Base-by-base conservation (phyloP, 257 asterid species). In the Schizonepeta tenuifolia region DNA sequence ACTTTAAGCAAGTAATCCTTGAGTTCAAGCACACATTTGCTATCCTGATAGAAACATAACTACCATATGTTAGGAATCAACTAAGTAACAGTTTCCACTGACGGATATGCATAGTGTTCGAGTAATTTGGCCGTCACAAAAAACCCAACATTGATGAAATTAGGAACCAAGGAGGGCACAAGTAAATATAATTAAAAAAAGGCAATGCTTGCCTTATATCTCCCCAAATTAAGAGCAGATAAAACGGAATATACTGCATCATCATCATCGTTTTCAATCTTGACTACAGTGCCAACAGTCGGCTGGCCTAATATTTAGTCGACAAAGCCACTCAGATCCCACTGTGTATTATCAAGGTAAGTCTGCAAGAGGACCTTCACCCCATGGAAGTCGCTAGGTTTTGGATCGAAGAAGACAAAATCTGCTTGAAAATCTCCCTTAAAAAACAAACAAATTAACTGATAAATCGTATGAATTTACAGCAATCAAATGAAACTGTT, bases 251-350 rank as follows among this genome's bases (percentile, higher is more conserved):
- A 92, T 46, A 90, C 88, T 47, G 82, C 90, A 59, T 95, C 96
- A 60, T 95, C 99, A 59, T 88, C 97, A 69, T 90, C 96, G 43
- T 79, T 70, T 82, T 89, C 98, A 47, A 95, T 77, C 82, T 95
- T 90, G 73, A 92, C 88, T 61, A 92, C 97, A 65, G 94, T 83
- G 21, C 98, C 96, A 13, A 95, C 98, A 8, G 96, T 90, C 10
- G 96, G 88, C 69, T 95, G 99, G 46, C 83, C 94, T 85, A 92
- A 66, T 84, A 90, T 86, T 80, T 85, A 74, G 83, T 95, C 97
- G 13, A 95, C 97, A 78, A 95, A 88, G 58, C 96, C 87, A 76
- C 96, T 86, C 71, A 95, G 77, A 83, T 92, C 98, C 99, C 98
- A 95, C 54, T 81, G 72, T 78, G 78, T 85, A 69, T 83, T 73